Evolutionary conservation across 345 rosid genomes (phyloP).

Genomic region (Carallia brachiata): DNA sequence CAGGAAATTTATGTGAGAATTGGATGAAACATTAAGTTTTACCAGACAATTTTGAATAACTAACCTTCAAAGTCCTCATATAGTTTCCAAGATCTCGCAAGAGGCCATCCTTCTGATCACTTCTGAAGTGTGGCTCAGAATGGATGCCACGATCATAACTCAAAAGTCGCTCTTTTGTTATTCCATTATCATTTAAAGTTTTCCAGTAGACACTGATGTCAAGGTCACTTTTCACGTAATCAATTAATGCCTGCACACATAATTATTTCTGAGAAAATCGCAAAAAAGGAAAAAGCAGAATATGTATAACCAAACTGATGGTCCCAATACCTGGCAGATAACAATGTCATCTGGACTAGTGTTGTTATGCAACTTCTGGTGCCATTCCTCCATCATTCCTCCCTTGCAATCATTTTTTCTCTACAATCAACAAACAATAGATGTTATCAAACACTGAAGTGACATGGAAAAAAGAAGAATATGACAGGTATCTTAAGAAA

Average conservation of each 20-base stretch:
- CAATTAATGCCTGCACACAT: conserved; percentile 79
- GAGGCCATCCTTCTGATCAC: conserved; percentile 82
- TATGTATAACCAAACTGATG: conserved; percentile 17
- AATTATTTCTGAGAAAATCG: conserved; percentile 12
- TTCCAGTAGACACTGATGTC: conserved; percentile 91
- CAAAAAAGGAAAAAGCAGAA: background rate
- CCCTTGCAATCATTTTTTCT: conserved; percentile 95
- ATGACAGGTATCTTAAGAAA: background rate
- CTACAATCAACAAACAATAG: conserved; percentile 38
- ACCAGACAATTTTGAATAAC: conserved; percentile 22
- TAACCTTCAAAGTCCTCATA: conserved; percentile 94
- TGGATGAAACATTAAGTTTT: conserved; percentile 8
- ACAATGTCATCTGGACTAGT: conserved; percentile 98
- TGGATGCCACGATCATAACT: conserved; percentile 97
- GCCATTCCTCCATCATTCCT: conserved; percentile 99
- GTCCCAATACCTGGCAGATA: conserved; percentile 81
- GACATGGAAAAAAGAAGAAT: conserved; percentile 10
- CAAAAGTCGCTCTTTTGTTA: conserved; percentile 84
- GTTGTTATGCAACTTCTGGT: conserved; percentile 97
- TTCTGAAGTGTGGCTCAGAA: conserved; percentile 76
- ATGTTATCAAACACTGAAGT: conserved; percentile 2
- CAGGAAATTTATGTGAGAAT: background rate
- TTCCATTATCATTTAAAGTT: conserved; percentile 91
- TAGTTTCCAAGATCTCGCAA: conserved; percentile 89
- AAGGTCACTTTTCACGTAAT: conserved; percentile 66